Evolutionary conservation across 2,329 filamentous ascomycete genomes (phyloP).

Genomic region (Epicoccum nigrum): DNA sequence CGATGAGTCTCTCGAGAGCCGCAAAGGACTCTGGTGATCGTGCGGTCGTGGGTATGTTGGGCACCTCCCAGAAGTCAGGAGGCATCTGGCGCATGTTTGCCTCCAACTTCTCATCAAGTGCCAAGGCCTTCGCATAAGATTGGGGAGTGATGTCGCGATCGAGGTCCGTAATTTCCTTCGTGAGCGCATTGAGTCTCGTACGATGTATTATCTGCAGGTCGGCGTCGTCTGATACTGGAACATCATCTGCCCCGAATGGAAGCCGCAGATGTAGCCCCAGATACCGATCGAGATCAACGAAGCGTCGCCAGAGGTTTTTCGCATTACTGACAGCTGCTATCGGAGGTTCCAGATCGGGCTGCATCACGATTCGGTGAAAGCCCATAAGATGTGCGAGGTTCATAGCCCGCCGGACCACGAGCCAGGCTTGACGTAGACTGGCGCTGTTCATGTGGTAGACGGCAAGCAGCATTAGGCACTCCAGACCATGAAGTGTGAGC

Average conservation of each 20-base stretch:
- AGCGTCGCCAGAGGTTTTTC: conserved; percentile 36
- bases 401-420: conserved; percentile 41
- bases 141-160: conserved; percentile 40
- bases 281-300: conserved; percentile 42
- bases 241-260: conserved; percentile 44
- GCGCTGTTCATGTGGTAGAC: conserved; percentile 39
- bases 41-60: conserved; percentile 43
- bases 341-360: conserved; percentile 26
- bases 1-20: conserved; percentile 38
- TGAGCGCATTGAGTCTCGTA: conserved; percentile 30
- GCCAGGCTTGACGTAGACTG: conserved; percentile 43
- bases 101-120: conserved; percentile 43
- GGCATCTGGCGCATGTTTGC: conserved; percentile 36
- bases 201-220: conserved; percentile 31
- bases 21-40: conserved; percentile 36
- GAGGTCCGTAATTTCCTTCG: conserved; percentile 36
- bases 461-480: conserved; percentile 41
- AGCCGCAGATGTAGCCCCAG: conserved; percentile 44
- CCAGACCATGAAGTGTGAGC: conserved; percentile 45
- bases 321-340: conserved; percentile 36
- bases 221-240: conserved; percentile 30
- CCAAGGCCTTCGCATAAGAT: conserved; percentile 39
- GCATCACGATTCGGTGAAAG: conserved; percentile 42
- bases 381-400: conserved; percentile 47
- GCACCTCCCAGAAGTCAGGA: conserved; percentile 46